Evolutionary conservation across 345 rosid species (phyloP).

Genomic region (Salix viminalis): DNA sequence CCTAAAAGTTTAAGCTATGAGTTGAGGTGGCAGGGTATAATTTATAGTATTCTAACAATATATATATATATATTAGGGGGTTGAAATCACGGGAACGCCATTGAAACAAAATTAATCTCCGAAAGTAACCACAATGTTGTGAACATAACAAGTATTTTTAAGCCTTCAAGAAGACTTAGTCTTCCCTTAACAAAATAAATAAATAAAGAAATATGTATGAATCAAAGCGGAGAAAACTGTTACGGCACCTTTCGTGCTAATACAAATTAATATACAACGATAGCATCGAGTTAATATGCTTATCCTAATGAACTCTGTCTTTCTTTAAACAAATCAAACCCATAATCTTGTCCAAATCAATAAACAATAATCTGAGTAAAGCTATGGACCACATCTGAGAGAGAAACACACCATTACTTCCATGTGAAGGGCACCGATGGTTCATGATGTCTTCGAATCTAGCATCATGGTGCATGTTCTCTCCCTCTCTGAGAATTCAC

Average conservation of each 20-base stretch:
- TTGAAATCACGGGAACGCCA: conserved; percentile 19
- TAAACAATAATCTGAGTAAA: conserved; percentile 8
- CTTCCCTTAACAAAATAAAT: conserved; percentile 12
- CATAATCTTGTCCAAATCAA: conserved; percentile 19
- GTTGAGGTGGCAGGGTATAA: too few species aligned
- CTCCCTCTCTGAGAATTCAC: conserved; percentile 28
- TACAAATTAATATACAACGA: neutral
- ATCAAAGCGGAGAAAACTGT: conserved; percentile 19
- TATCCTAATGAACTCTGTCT: conserved; percentile 18
- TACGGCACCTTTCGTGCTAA: conserved; percentile 21
- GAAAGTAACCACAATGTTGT: neutral
- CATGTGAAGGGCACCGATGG: conserved; percentile 45
- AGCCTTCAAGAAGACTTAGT: conserved; percentile 28
- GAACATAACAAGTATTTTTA: neutral
- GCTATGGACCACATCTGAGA: conserved; percentile 37
- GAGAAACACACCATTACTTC: conserved; percentile 7
- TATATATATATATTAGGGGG: neutral
- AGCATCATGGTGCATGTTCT: conserved; percentile 39
- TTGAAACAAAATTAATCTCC: neutral
- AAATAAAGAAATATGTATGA: neutral
- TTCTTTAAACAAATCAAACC: conserved; percentile 27
- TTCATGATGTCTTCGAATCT: conserved; percentile 37
- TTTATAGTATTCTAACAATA: too few species aligned
- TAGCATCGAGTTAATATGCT: neutral
- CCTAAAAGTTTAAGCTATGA: accelerated